A percentile compares a stretch with the other conserved stretches of the same genome.
These are phyloP conservation scores for Ettlia oleoabundans DNA, from an alignment of 139 green algal species.

Conservation along the genomic window DNA sequence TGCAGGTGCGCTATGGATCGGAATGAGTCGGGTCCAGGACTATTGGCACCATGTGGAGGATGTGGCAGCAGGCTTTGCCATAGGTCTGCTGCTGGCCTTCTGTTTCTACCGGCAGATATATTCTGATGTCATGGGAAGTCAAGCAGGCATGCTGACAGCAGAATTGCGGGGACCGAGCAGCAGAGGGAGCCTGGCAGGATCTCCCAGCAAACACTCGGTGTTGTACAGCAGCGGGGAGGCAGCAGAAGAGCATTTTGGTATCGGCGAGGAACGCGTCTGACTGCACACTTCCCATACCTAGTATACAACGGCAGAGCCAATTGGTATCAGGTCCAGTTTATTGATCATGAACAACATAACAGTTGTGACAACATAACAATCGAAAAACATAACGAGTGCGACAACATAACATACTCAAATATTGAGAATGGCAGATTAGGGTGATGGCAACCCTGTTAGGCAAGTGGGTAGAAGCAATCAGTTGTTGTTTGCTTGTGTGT, in stretches of 20 bases:
- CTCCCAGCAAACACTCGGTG: neutral
- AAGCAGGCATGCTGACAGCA: slow-evolving; percentile 27
- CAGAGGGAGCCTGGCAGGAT: neutral
- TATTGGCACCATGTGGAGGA: slow-evolving; percentile 43
- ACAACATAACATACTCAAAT: too few relatives aligned
- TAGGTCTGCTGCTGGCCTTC: slow-evolving; percentile 39
- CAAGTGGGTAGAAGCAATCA: too few relatives aligned
- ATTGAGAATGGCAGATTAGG: too few relatives aligned
- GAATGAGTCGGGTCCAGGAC: slow-evolving; percentile 37
- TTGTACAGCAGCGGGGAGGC: neutral
- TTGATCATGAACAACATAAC: too few relatives aligned
- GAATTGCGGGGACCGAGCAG: neutral
- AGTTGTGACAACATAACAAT: too few relatives aligned
- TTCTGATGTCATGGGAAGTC: neutral
- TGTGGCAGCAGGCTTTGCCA: slow-evolving; percentile 24
- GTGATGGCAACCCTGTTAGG: too few relatives aligned
- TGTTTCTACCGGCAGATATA: slow-evolving; percentile 42
- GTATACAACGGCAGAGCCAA: too few relatives aligned
- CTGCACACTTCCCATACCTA: neutral
- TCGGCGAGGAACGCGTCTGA: slow-evolving; percentile 14
- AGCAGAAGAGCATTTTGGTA: neutral
- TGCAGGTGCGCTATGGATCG: slow-evolving; percentile 32
- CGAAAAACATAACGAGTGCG: too few relatives aligned
- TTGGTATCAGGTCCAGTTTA: too few relatives aligned
- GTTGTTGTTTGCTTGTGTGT: too few relatives aligned